Evolutionary conservation across 169 alveolate species (phyloP), one percentile per base, ranked within the genome.

Genomic region (Eimeria sp.): DNA sequence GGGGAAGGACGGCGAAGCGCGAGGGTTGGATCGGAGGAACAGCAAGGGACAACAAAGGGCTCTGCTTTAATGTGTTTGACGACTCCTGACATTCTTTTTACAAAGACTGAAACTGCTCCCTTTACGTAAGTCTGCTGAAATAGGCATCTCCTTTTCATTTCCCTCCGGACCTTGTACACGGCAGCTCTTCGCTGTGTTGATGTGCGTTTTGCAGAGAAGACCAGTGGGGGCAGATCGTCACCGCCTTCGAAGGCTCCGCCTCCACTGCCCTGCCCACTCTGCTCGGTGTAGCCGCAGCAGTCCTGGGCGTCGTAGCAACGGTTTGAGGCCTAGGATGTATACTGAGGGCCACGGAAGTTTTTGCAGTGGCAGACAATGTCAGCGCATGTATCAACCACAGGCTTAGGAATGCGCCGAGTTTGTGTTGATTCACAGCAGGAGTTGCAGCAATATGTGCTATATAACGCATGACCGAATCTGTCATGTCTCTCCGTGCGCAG

Each of bases 171-270:
- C 54, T 9, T 77, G 14, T n/a, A 27, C 18, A 46, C 13, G 68
- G 6, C n/a, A 9, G n/a, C 4, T 30, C 6, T 54, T 6, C 23
- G 77, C 71, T 33, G 46, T 27, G 25, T 30, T 33, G 27, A 0
- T n/a, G 0, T 83, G 58, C 33, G 6, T 20, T 37, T 4, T 33
- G 76, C 90, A 83, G 90, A 23, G 56, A 83, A 33, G 37, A 54
- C 16, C 71, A 83, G 11, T 83, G 90, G 90, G 76, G 72, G 37
- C 1, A 33, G 60, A 83, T 83, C 77, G 76, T 37, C 20, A 14
- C 56, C 33, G 18, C 90, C 20, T 4, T 83, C 58, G 9, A 23
- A 58, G 58, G 58, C 27, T 83, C 90, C 54, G 71, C 90, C 9
- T 58, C 90, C 10, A 37, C 68, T 40, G 58, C 23, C 23, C 6